Evolutionary conservation across 768 basidiomycete genomes (phyloP).

Genomic region (Termitomyces bulborhizus): DNA sequence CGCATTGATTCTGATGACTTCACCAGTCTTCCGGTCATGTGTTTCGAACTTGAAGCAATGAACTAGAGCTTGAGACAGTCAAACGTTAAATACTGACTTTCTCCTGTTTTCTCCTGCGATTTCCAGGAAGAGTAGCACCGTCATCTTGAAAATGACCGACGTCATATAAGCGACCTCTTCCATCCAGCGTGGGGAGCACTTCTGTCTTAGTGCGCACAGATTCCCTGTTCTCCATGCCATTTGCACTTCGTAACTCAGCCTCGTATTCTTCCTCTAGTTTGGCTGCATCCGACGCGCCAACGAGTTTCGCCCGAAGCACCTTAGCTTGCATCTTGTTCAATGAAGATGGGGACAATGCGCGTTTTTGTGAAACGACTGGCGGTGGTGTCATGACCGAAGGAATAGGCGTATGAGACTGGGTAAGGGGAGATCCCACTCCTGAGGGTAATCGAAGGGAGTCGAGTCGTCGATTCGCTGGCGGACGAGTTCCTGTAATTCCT

Average conservation of each 20-base stretch:
- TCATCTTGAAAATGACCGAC: constrained; percentile 77
- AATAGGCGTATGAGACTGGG: constrained; percentile 74
- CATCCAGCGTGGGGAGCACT: constrained; percentile 87
- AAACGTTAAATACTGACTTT: constrained; percentile 36
- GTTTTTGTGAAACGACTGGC: constrained; percentile 22
- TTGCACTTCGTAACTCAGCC: constrained; percentile 45
- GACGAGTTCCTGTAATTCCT: constrained; percentile 24
- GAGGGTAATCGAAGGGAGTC: constrained; percentile 60
- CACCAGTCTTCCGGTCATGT: constrained; percentile 85
- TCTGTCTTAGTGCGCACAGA: constrained; percentile 60
- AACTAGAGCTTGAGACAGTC: constrained; percentile 1
- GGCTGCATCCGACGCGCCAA: constrained; percentile 71
- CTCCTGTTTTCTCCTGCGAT: constrained; percentile 76
- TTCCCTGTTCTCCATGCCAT: constrained; percentile 34
- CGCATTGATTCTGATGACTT: constrained; percentile 81
- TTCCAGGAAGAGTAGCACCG: constrained; percentile 46
- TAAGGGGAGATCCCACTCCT: constrained; percentile 50
- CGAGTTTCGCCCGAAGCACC: constrained; percentile 86
- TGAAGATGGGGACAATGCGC: constrained; percentile 66
- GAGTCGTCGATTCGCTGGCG: constrained; percentile 43
- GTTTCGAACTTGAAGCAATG: constrained; percentile 62
- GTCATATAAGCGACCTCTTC: constrained; percentile 81
- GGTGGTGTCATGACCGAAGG: constrained; percentile 88
- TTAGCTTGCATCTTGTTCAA: constrained; percentile 91
- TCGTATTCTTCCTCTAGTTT: constrained; percentile 86